Evolutionary conservation across 129 eudicot genomes (phyloP), one percentile per base, ranked within the genome.

Genomic region (Lactuca saligna): DNA sequence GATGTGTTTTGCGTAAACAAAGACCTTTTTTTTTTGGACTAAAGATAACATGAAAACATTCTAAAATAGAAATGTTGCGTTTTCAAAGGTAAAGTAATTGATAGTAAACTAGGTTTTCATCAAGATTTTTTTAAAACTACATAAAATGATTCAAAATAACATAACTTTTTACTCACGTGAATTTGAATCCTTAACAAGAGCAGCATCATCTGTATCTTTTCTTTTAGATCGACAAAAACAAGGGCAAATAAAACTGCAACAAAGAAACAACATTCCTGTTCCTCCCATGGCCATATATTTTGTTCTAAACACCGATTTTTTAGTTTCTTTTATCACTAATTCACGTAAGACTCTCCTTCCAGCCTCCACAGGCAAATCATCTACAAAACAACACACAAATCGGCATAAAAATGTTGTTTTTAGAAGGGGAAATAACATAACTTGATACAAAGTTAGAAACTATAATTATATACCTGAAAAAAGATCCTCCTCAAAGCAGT

Each of bases 181-280:
- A 70, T 29, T 71, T 15, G 74, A 84, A 25, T 78, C 89, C 75
- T 83, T 75, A 38, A 69, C 57, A 73, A 85, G 85, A 75, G 80
- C 89, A 17, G 77, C 68, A 37, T 79, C 81, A 2, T 31, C 74
- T 17, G 70, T 68, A 71, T 66, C 81, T 61, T 64, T 85, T 71
- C 62, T 87, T 80, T 57, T 83, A 35, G 89, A 71, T 42, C 65
- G 85, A 67, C 87, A 85, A 67, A 90, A 85, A 82, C 97, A 91
- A 39, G 86, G 88, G 67, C 92, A 91, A 60, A 87, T 59, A 37
- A 83, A 61, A 49, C 62, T 73, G 66, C 96, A 87, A 74, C 86
- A 85, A 8, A 81, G 25, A 66, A 85, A 35, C 41, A 91, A 72
- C 65, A 85, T 41, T 68, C 77, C 90, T 1, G 88, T 80, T 53